Evolutionary conservation across 2,329 filamentous ascomycete species (phyloP).

Genomic region (Myotisia sp.): DNA sequence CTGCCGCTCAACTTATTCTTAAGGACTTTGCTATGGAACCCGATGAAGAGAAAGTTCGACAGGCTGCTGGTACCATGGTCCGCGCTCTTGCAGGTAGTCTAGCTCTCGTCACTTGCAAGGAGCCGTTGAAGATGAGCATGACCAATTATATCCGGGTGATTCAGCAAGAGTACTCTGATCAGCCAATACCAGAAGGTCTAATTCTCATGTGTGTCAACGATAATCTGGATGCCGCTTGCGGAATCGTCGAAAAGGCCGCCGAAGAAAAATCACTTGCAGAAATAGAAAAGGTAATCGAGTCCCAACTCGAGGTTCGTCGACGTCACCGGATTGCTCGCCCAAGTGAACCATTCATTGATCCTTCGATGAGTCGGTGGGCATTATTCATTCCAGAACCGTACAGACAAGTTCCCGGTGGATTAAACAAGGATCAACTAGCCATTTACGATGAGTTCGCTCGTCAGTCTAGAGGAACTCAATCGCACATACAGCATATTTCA

Average conservation of each 20-base stretch:
- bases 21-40: slow-evolving; percentile 94
- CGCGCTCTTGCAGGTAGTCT: slow-evolving; percentile 87
- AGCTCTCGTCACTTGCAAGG: slow-evolving; percentile 94
- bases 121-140: slow-evolving; percentile 89
- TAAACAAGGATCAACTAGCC: slow-evolving; percentile 83
- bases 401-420: slow-evolving; percentile 64
- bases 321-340: slow-evolving; percentile 61
- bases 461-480: slow-evolving; percentile 55
- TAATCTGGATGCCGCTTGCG: slow-evolving; percentile 85
- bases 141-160: slow-evolving; percentile 92
- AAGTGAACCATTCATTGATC: slow-evolving; percentile 72
- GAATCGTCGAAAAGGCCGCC: slow-evolving; percentile 86
- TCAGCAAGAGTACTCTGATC: slow-evolving; percentile 48
- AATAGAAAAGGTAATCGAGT: slow-evolving; percentile 84
- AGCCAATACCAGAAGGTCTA: slow-evolving; percentile 78
- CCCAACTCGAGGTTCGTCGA: slow-evolving; percentile 62
- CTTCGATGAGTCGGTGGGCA: slow-evolving; percentile 74
- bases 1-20: slow-evolving; percentile 83
- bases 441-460: slow-evolving; percentile 95
- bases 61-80: slow-evolving; percentile 82
- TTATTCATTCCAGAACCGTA: slow-evolving; percentile 89
- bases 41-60: slow-evolving; percentile 73
- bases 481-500: slow-evolving; percentile 41
- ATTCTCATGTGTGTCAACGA: slow-evolving; percentile 99
- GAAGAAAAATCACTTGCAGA: slow-evolving; percentile 86